phyloP scores from a whole-genome alignment of 805 yeast genomes.

The Phaffomyces opuntiae region DNA sequence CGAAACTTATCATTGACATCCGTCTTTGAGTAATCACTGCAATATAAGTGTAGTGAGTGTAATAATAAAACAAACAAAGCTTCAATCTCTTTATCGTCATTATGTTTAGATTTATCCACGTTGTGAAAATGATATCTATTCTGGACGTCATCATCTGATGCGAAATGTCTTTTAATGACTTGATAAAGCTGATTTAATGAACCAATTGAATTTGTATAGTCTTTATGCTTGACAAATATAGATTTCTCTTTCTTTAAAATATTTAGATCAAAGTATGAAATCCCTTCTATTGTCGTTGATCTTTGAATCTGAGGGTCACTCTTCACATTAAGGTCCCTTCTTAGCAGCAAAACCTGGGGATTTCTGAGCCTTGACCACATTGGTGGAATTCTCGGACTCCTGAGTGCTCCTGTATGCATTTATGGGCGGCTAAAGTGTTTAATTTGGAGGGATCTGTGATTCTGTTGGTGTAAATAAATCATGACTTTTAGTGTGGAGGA shows the following conservation, averaged over 20 bases:
- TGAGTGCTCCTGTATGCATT: background rate
- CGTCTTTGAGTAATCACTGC: background rate
- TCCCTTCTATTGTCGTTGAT: background rate
- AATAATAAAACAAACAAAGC: constrained; percentile 12
- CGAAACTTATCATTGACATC: too few relatives aligned
- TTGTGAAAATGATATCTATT: too few relatives aligned
- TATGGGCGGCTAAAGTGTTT: too few relatives aligned
- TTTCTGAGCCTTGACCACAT: too few relatives aligned
- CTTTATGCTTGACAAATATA: background rate
- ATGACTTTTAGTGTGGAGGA: too few relatives aligned
- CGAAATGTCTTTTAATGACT: background rate
- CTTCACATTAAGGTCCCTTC: too few relatives aligned
- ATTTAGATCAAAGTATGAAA: constrained; percentile 4
- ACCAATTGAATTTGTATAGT: background rate
- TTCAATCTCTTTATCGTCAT: constrained; percentile 6
- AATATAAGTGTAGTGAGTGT: constrained; percentile 12
- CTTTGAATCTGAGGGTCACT: background rate
- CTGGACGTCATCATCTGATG: background rate
- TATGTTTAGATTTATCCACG: background rate
- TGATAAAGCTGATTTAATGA: background rate
- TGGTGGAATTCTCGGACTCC: background rate
- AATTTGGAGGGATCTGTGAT: too few relatives aligned
- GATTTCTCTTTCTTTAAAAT: constrained; percentile 2
- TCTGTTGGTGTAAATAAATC: too few relatives aligned
- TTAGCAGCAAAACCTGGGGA: too few relatives aligned